Evolutionary conservation across 306 rosid genomes (phyloP).

Genomic region (Vigna nakashimae): DNA sequence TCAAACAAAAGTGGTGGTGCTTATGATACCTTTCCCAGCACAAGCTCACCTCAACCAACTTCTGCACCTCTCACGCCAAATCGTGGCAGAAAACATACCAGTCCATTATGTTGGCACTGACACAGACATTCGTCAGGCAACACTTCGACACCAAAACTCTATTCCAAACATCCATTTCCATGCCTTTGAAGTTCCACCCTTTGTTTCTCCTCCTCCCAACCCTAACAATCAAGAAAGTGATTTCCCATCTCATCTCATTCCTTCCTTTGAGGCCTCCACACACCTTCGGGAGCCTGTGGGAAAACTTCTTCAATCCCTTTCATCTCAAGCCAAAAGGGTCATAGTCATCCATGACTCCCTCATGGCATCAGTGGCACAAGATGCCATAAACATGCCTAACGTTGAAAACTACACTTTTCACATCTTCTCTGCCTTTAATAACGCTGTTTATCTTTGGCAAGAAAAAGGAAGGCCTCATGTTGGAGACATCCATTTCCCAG

Average conservation of each 20-base stretch:
- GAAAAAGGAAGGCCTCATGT: not conserved
- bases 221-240: not conserved
- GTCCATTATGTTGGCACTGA: not conserved
- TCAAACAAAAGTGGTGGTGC: not conserved
- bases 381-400: not conserved
- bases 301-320: not conserved
- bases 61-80: not conserved
- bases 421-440: not conserved
- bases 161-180: not conserved
- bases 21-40: not conserved
- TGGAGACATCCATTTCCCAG: not conserved
- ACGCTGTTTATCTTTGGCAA: not conserved
- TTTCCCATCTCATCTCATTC: not conserved
- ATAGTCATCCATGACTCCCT: not conserved
- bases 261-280: conserved; percentile 1
- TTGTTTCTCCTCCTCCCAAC: not conserved
- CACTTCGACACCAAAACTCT: not conserved
- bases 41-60: conserved; percentile 2
- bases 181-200: not conserved
- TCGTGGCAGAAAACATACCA: not conserved
- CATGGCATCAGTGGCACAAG: conserved; percentile 6
- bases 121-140: not conserved
- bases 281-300: not conserved
- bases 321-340: not conserved
- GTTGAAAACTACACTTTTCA: not conserved